Evolutionary conservation across 106 monocot genomes (phyloP).

Genomic region (Dendrobium officinale): DNA sequence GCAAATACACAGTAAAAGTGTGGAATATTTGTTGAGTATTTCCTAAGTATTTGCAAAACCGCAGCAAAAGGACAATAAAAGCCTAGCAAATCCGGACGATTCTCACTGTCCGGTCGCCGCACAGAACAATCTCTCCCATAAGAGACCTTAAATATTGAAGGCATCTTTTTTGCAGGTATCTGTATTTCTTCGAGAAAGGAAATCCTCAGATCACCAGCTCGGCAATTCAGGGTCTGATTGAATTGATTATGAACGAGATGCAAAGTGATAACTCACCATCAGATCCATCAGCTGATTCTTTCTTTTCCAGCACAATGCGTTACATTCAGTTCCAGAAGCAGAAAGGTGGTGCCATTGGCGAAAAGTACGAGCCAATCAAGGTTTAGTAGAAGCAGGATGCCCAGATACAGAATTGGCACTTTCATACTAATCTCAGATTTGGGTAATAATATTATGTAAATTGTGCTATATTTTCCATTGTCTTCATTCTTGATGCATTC

Average conservation of each 20-base stretch:
- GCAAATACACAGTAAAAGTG: no score
- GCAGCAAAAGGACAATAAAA: no score
- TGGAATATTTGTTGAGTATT: no score
- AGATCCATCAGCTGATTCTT: constrained; percentile 61
- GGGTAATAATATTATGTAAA: no score
- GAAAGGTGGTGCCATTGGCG: constrained; percentile 86
- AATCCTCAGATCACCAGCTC: constrained; percentile 79
- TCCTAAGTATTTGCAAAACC: no score
- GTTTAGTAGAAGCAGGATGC: constrained; percentile 8
- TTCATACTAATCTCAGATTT: no score
- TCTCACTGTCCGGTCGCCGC: no score
- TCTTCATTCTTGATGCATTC: no score
- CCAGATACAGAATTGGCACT: no score
- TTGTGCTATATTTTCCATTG: no score
- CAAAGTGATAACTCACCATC: constrained; percentile 53
- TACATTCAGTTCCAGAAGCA: constrained; percentile 96
- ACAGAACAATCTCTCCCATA: not conserved
- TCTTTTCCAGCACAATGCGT: constrained; percentile 74
- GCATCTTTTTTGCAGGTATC: constrained; percentile 44
- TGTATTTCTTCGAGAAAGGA: constrained; percentile 96
- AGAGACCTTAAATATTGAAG: not conserved
- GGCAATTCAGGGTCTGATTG: constrained; percentile 69
- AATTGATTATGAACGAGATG: constrained; percentile 85
- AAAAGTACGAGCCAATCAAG: constrained; percentile 85
- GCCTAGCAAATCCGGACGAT: no score